Percentiles rank a stretch among this genome's conserved stretches.
phyloP scores from a whole-genome alignment of 225 moss, liverwort and hornwort species.

The Asterella californica region DNA sequence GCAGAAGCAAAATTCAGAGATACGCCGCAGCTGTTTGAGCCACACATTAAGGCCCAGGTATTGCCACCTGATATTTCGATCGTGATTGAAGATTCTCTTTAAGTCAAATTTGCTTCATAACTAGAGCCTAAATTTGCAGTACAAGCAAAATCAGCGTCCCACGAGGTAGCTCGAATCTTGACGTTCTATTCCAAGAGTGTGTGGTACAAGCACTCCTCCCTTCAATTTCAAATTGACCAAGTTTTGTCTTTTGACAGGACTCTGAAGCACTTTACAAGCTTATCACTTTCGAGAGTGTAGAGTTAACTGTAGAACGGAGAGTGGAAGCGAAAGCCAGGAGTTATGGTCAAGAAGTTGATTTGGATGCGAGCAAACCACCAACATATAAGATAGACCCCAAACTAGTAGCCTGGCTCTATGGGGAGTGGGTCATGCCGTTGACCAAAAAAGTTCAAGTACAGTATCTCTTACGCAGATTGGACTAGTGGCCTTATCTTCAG shows the following conservation, averaged over 20 bases:
- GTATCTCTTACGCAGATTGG: conserved; percentile 77
- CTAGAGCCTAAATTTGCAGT: too few relatives aligned
- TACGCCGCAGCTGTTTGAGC: conserved; percentile 55
- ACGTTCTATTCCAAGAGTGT: too few relatives aligned
- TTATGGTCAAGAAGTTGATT: conserved; percentile 76
- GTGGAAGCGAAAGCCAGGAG: conserved; percentile 76
- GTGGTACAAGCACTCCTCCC: too few relatives aligned
- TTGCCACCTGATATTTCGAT: background rate
- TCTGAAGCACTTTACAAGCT: conserved; percentile 68
- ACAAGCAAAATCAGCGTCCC: too few relatives aligned
- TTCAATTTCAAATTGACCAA: background rate
- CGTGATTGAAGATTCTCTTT: background rate
- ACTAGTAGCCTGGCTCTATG: conserved; percentile 70
- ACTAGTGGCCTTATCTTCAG: conserved; percentile 20
- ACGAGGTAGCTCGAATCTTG: too few relatives aligned
- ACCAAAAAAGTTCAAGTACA: conserved; percentile 89
- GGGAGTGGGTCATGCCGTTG: too few relatives aligned
- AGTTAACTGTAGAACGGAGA: conserved; percentile 67
- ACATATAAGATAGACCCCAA: conserved; percentile 69
- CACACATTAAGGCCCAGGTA: conserved; percentile 75
- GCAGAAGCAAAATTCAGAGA: conserved; percentile 92
- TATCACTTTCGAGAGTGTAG: conserved; percentile 71
- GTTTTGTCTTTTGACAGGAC: conserved; percentile 44
- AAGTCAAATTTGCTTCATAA: too few relatives aligned
- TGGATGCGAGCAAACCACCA: conserved; percentile 49